phyloP scores from a whole-genome alignment of 306 rosid species.

The Prosopis cineraria region DNA sequence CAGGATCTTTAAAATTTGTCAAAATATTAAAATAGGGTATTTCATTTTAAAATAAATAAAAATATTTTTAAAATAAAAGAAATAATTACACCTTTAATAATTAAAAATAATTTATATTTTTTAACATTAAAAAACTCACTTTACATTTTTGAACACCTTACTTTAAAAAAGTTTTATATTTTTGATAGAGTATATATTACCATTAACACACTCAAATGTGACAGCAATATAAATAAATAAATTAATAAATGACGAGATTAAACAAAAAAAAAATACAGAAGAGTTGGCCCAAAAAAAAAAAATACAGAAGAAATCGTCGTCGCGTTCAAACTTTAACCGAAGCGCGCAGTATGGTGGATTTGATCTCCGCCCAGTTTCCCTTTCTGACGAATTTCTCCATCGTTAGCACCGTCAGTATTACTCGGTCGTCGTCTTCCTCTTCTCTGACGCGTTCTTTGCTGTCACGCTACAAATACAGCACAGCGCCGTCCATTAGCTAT shows the following conservation, averaged over 20 bases:
- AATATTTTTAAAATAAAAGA: too few species aligned
- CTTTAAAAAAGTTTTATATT: too few species aligned
- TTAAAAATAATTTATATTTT: too few species aligned
- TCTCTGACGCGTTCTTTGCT: background rate
- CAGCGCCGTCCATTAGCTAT: background rate
- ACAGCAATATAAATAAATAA: background rate
- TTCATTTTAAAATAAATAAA: too few species aligned
- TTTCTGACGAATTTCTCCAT: background rate
- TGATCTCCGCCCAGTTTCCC: background rate
- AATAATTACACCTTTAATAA: too few species aligned
- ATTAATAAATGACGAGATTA: background rate
- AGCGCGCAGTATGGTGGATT: background rate
- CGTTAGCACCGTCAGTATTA: background rate
- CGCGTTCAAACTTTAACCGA: background rate
- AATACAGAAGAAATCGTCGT: background rate
- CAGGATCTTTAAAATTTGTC: too few species aligned
- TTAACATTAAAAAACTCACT: too few species aligned
- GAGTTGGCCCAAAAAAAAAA: too few species aligned
- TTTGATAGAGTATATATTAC: too few species aligned
- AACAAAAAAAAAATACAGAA: background rate
- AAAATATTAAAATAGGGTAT: too few species aligned
- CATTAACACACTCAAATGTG: too few species aligned
- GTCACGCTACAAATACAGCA: slow-evolving; percentile 8
- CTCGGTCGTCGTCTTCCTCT: slow-evolving; percentile 1
- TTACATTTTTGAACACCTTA: too few species aligned